A percentile compares a stretch with the other conserved stretches of the same genome.
phyloP scores from a whole-genome alignment of 2,329 filamentous ascomycete species.

The Sclerotinia nivalis region DNA sequence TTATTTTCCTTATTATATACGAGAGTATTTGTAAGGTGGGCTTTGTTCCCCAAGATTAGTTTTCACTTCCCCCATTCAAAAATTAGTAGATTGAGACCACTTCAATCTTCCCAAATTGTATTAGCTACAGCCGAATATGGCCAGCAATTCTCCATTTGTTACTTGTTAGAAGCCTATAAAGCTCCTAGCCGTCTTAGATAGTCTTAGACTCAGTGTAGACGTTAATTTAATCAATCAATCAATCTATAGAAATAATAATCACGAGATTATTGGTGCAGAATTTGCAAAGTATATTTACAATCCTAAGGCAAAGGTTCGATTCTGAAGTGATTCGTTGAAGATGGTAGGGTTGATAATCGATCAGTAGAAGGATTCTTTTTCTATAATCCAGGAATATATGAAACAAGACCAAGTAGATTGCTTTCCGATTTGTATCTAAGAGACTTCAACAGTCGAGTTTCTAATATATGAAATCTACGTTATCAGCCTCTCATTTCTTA shows the following conservation, averaged over 20 bases:
- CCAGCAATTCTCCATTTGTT: too few relatives aligned
- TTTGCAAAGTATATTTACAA: constrained; percentile 42
- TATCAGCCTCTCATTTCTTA: background rate
- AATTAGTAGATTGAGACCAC: too few relatives aligned
- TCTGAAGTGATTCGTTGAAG: constrained; percentile 46
- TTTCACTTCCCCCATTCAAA: too few relatives aligned
- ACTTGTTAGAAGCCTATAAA: too few relatives aligned
- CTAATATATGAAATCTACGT: background rate
- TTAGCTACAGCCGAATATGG: too few relatives aligned
- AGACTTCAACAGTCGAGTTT: background rate
- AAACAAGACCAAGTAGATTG: background rate
- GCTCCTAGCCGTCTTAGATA: too few relatives aligned
- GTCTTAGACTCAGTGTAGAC: too few relatives aligned
- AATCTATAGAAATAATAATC: constrained; percentile 36
- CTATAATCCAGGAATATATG: background rate
- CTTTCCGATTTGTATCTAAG: background rate
- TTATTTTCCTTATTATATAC: too few relatives aligned
- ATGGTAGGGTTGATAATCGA: constrained; percentile 37
- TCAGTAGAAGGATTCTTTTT: background rate
- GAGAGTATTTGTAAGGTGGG: too few relatives aligned
- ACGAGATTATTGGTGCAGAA: constrained; percentile 32
- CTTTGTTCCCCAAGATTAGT: too few relatives aligned
- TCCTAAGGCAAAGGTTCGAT: constrained; percentile 42
- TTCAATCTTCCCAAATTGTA: too few relatives aligned
- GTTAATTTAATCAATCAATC: too few relatives aligned